Base-by-base conservation (phyloP, 1,284 basidiomycete genomes). In the Ustilago curta region DNA sequence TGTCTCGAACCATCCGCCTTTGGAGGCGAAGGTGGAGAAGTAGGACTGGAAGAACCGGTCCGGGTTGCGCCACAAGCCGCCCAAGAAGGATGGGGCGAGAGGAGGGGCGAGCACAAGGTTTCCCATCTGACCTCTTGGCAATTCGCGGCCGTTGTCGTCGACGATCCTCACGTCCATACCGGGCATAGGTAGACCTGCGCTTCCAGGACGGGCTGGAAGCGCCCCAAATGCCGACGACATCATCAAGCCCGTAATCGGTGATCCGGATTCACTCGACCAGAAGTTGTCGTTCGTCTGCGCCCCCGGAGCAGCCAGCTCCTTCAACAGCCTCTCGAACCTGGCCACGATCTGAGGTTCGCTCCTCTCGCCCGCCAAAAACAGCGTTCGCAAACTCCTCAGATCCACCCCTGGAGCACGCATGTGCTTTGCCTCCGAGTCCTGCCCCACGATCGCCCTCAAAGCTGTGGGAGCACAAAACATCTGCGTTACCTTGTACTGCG, bases 131-230 rank as follows among this genome's bases (percentile, higher is more conserved):
- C 82, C 82, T 4, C 52, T 54, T 1, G 70, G 59, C 8, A 83
- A 51, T 42, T 75, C 70, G 8, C 62, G 61, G n/a, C 82, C 82
- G 39, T 66, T 49, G 54, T 83, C 82, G 53, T 83, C 77, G 53
- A 83, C 82, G 59, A 83, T 82, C 8, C 71, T 68, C 4, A 83
- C 79, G 39, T 83, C 80, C 82, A 83, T 83, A 1, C 79, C 78
- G 2, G 80, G 78, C 71, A 80, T 63, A 1, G 80, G 80, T 18
- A 83, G 50, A 5, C 82, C 82, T 2, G 82, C 82, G 21, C 72
- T 73, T 2, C 82, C 82, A 0, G 82, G 78, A 4, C 77, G 67
- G 0, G 78, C 76, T 0, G 68, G 52, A 4, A 82, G 57, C 2
- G 74, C 65, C 1, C 61, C 69, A 27, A 78, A 83, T 0, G 71